These are phyloP conservation scores for Serpula lacrymans DNA, from an alignment of 768 basidiomycete species.

Conservation along the genomic window DNA sequence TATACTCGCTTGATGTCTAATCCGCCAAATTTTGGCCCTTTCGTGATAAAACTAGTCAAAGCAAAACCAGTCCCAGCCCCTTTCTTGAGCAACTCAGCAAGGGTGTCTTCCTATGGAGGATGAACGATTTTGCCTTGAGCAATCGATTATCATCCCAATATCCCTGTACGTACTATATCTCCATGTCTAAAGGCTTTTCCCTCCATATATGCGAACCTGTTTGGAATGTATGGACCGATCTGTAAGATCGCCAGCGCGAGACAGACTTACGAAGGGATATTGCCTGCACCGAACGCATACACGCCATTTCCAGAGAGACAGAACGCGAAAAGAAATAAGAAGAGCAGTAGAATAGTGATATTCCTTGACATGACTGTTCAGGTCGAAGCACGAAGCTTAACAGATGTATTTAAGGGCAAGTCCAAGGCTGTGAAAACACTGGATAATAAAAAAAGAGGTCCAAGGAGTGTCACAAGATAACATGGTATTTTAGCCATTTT, in stretches of 20 bases:
- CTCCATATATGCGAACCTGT: slow-evolving; percentile 80
- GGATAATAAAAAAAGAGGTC: too few species aligned
- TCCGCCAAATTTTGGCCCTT: slow-evolving; percentile 68
- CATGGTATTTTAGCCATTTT: too few species aligned
- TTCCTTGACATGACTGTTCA: slow-evolving; percentile 23
- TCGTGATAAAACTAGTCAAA: slow-evolving; percentile 51
- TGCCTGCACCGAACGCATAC: slow-evolving; percentile 79
- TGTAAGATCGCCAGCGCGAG: slow-evolving; percentile 5
- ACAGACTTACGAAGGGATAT: slow-evolving; percentile 67
- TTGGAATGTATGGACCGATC: neutral
- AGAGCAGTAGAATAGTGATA: slow-evolving; percentile 39
- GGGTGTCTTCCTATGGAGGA: slow-evolving; percentile 59
- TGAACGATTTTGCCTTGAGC: slow-evolving; percentile 22
- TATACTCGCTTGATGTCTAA: slow-evolving; percentile 84
- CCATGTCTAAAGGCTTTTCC: slow-evolving; percentile 86
- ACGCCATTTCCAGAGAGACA: slow-evolving; percentile 57
- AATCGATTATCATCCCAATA: slow-evolving; percentile 1
- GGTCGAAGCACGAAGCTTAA: too few species aligned
- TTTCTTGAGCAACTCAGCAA: slow-evolving; percentile 58
- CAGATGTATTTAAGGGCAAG: too few species aligned
- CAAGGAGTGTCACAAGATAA: too few species aligned
- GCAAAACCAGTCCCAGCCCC: slow-evolving; percentile 52
- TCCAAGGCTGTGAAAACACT: slow-evolving; percentile 2
- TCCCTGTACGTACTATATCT: slow-evolving; percentile 63
- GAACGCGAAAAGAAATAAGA: slow-evolving; percentile 50